Conservation (phyloP, 345 rosid genomes). For the Acer campestre region DNA sequence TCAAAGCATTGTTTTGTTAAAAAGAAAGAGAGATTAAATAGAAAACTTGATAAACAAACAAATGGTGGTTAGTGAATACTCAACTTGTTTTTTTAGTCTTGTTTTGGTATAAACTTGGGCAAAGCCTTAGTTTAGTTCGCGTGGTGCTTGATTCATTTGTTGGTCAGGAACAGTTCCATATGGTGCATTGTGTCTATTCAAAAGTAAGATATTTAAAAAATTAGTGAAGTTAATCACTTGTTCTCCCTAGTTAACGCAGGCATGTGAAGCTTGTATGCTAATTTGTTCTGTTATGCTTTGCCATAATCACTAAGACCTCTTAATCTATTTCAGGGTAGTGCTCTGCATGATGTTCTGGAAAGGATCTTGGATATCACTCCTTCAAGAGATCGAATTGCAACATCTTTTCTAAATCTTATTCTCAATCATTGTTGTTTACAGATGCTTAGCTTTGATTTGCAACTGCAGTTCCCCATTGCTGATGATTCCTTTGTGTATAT, state of each 20-base stretch:
- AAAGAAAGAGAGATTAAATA: no score
- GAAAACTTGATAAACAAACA: background rate
- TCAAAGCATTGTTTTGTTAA: background rate
- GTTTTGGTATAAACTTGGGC: background rate
- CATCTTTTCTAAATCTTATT: slow-evolving; percentile 60
- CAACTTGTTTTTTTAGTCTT: background rate
- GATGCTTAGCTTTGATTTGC: slow-evolving; percentile 43
- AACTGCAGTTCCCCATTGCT: slow-evolving; percentile 50
- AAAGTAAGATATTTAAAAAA: background rate
- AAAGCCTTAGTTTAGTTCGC: background rate
- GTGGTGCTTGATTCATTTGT: background rate
- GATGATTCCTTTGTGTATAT: slow-evolving; percentile 45
- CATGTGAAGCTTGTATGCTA: slow-evolving; percentile 10
- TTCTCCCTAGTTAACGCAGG: background rate
- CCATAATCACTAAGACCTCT: slow-evolving; percentile 9
- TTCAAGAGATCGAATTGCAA: slow-evolving; percentile 44
- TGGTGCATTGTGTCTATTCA: background rate
- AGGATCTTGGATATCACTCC: slow-evolving; percentile 41
- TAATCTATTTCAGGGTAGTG: slow-evolving; percentile 55
- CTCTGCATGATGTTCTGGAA: slow-evolving; percentile 67
- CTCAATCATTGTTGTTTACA: slow-evolving; percentile 58
- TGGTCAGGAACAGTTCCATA: background rate
- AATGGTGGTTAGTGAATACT: background rate
- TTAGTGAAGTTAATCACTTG: background rate
- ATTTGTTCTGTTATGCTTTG: slow-evolving; percentile 7